These are phyloP conservation scores for Monosporozyma unispora DNA, from an alignment of 805 yeast genomes.

Conservation along the genomic window DNA sequence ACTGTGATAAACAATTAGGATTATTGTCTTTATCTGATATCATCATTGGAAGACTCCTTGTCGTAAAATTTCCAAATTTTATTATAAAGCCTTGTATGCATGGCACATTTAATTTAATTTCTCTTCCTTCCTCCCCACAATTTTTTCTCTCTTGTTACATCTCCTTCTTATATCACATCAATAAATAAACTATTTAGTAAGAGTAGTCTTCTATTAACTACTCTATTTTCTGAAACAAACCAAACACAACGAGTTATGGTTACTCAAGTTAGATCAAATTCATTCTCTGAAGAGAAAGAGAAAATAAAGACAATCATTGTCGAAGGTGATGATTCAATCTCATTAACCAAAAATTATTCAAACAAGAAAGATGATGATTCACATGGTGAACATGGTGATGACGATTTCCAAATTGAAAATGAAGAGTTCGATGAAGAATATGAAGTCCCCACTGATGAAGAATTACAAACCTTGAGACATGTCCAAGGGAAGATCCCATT, in stretches of 20 bases:
- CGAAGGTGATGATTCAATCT: background rate
- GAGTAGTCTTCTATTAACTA: too few species aligned
- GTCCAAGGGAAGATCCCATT: constrained; percentile 40
- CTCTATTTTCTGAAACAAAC: too few species aligned
- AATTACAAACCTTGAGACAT: constrained; percentile 22
- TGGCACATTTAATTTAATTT: background rate
- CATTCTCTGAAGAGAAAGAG: background rate
- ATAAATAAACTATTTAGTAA: background rate
- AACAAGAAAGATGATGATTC: background rate
- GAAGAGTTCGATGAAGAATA: constrained; percentile 87
- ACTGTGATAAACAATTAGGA: too few species aligned
- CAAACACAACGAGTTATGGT: background rate
- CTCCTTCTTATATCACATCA: background rate
- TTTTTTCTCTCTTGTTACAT: background rate
- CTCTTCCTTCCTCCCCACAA: background rate
- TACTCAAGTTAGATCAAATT: background rate
- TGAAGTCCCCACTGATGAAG: constrained; percentile 26
- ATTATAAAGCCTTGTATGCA: background rate
- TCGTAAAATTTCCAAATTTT: background rate
- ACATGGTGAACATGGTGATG: background rate
- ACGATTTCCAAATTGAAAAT: constrained; percentile 1
- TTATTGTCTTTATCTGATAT: too few species aligned
- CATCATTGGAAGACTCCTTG: too few species aligned
- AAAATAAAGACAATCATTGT: background rate
- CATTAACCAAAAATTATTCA: background rate